phyloP scores from a whole-genome alignment of 1,284 basidiomycete genomes.

The Pseudomicrostroma phylloplanum region DNA sequence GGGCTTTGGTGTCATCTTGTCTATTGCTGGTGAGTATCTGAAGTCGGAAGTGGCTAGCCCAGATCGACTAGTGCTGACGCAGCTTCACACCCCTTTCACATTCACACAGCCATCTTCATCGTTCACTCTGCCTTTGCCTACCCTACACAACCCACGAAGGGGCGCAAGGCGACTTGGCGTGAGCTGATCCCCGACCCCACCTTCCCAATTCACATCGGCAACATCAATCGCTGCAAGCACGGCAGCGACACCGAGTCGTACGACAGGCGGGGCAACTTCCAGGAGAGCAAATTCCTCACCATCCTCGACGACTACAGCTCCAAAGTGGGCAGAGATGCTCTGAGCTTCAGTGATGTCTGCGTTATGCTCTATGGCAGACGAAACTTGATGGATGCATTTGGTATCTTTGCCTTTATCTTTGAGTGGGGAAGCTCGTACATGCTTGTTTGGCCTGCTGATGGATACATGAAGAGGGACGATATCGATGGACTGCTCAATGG shows the following conservation, averaged over 20 bases:
- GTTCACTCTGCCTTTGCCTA: neutral
- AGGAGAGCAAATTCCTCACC: neutral
- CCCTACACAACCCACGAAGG: neutral
- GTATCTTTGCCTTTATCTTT: neutral
- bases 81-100: no score
- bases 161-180: neutral
- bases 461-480: conserved; percentile 12
- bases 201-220: neutral
- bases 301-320: neutral
- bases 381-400: neutral
- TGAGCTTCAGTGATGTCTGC: neutral
- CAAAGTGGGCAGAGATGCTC: neutral
- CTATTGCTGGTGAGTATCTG: neutral
- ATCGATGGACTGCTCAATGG: conserved; percentile 1
- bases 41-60: no score
- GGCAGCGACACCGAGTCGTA: neutral
- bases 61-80: no score
- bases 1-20: neutral
- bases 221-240: conserved; percentile 6
- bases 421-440: conserved; percentile 12
- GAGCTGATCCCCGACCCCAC: neutral
- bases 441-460: conserved; percentile 12
- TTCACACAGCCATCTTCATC: neutral
- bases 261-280: neutral
- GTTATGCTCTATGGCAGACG: neutral